These are phyloP conservation scores for Collybia nuda DNA, from an alignment of 768 basidiomycete species.

Conservation along the genomic window DNA sequence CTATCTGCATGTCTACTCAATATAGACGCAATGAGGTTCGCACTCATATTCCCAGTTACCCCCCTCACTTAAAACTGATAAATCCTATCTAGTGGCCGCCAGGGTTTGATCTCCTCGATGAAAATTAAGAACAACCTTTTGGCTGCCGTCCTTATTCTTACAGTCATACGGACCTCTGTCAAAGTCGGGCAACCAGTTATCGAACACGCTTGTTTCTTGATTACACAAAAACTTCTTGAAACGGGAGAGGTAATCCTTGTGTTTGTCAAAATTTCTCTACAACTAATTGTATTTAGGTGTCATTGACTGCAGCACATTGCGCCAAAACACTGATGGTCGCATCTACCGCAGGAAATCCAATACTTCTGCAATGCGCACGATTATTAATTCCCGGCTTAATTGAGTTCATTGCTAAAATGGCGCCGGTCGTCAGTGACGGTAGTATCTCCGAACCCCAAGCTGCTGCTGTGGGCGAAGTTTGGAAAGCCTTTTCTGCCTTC, in stretches of 20 bases:
- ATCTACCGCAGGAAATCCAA: slow-evolving; percentile 60
- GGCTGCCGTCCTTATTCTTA: slow-evolving; percentile 82
- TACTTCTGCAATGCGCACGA: slow-evolving; percentile 70
- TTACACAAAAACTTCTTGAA: slow-evolving; percentile 77
- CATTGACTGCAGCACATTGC: slow-evolving; percentile 88
- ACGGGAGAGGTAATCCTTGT: slow-evolving; percentile 53
- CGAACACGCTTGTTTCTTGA: slow-evolving; percentile 83
- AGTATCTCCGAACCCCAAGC: slow-evolving; percentile 54
- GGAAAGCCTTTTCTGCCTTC: slow-evolving; percentile 76
- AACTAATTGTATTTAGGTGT: slow-evolving; percentile 44
- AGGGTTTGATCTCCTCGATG: slow-evolving; percentile 70
- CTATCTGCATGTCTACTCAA: slow-evolving; percentile 85
- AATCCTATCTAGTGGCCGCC: slow-evolving; percentile 60
- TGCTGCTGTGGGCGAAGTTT: slow-evolving; percentile 72
- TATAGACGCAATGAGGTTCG: slow-evolving; percentile 92
- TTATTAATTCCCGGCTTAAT: slow-evolving; percentile 80
- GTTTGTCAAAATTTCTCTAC: neutral
- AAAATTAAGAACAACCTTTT: slow-evolving; percentile 92
- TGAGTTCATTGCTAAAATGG: slow-evolving; percentile 73
- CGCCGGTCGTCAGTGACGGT: slow-evolving; percentile 59
- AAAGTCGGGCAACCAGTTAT: slow-evolving; percentile 72
- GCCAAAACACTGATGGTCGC: slow-evolving; percentile 80
- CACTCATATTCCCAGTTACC: neutral
- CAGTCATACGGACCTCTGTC: slow-evolving; percentile 65
- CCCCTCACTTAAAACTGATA: no score